Conservation (phyloP, 257 asterid genomes). For the Solanum acaule region DNA sequence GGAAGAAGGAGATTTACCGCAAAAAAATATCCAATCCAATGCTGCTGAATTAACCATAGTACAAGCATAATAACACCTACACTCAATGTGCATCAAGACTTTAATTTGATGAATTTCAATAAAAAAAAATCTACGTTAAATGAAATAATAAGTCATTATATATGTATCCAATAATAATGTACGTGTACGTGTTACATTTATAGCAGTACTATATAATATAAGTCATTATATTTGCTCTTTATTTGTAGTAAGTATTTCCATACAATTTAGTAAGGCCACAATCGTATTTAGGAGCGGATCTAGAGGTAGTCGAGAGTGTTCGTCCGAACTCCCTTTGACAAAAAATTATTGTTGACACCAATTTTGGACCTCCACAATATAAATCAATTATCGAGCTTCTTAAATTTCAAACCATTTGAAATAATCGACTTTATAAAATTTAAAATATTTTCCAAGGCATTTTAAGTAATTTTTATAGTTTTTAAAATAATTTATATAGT, state of each 20-base stretch:
- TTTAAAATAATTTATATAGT: no score
- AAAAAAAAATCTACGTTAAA: not conserved
- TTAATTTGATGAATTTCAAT: not conserved
- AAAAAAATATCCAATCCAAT: slow-evolving; percentile 36
- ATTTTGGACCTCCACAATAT: no score
- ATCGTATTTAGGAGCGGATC: no score
- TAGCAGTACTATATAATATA: not conserved
- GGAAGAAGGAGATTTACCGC: slow-evolving; percentile 41
- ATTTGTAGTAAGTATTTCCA: not conserved
- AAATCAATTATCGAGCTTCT: no score
- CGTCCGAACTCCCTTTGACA: no score
- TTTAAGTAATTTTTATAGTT: no score
- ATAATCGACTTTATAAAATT: no score
- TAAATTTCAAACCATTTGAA: no score
- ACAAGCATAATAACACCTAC: not conserved
- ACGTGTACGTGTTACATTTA: not conserved
- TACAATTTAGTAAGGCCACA: not conserved
- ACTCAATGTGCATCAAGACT: not conserved
- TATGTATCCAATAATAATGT: not conserved
- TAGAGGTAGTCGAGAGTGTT: no score
- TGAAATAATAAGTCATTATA: not conserved
- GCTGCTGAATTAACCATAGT: slow-evolving; percentile 20
- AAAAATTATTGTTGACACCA: no score
- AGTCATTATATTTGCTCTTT: not conserved
- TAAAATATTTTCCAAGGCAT: no score